Base-by-base conservation (phyloP, 371 early-diverging fungal genomes). In the Phascolomyces articulosus region DNA sequence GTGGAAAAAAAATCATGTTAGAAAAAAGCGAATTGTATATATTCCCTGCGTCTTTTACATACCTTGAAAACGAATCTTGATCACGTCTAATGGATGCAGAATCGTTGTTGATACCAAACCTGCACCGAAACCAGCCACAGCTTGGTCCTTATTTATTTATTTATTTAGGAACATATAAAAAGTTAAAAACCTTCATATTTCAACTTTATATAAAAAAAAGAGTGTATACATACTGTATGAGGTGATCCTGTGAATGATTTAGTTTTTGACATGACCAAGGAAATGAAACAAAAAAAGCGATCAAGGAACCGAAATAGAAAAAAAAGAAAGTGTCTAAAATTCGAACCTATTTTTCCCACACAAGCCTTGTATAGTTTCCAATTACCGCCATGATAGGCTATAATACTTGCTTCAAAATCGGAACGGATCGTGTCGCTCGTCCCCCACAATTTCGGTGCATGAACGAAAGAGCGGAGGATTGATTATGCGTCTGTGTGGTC, bases 61-160 rank as follows among this genome's bases (percentile, higher is more conserved):
- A 85, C 94, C 91, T 88, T 98, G 97, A 58, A 95, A 86, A 26
- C 96, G 80, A 27, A 93, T 94, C 73, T 98, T 98, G 64, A 98
- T 83, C 40, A 97, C 77, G 73, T 98, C 98, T 34, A 98, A 77
- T 13, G 97, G 97, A 74, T 97, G 97, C 34, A 97, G 83, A 21
- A 85, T 63, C 4, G 87, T 75, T 0, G 98, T 96, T 1, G 96
- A 92, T 6, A 89, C 87, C 6, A 92, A 78, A 9, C 96, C 96
- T 1, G 95, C 97, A 27, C 87, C 84, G 57, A 96, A 87, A 9
- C 98, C 98, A 4, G 97, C 92, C 62, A 94, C 62, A 24, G 94
- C 95, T 75, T 97, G 93, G 76, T 97, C 97, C 34, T 34, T 34
- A 11, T 34, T 9, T 34, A 34, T 6, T 55, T 55, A 28, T 40